Conservation (phyloP, 1,284 basidiomycete species). For the Phylloboletellus chloephorus region DNA sequence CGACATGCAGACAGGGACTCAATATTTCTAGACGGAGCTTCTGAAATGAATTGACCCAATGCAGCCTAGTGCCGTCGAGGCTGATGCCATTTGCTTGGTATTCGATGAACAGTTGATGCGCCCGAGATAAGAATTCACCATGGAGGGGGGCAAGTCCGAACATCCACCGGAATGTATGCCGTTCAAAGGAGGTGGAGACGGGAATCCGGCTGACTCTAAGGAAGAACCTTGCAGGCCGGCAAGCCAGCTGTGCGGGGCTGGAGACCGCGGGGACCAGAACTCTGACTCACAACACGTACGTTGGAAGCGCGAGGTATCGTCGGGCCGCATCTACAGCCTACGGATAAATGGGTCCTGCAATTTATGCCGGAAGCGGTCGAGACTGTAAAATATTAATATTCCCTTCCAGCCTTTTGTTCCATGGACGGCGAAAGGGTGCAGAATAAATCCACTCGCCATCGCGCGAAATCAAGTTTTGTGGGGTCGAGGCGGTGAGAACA, state of each 20-base stretch:
- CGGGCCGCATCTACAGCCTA: no score
- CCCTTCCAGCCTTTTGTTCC: no score
- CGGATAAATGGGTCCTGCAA: no score
- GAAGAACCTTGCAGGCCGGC: no score
- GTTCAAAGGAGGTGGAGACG: neutral
- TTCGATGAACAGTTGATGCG: neutral
- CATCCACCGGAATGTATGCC: neutral
- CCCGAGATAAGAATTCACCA: neutral
- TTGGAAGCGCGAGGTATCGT: neutral
- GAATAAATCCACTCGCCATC: no score
- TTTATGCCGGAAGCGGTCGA: no score
- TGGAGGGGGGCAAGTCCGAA: neutral
- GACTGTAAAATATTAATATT: no score
- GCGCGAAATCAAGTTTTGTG: no score
- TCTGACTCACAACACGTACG: neutral
- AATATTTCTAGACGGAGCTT: conserved; percentile 3
- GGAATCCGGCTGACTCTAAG: neutral
- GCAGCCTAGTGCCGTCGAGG: neutral
- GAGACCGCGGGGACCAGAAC: neutral
- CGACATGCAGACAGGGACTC: conserved; percentile 2
- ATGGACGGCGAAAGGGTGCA: no score
- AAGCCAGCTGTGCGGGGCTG: conserved; percentile 1
- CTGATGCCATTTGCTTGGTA: neutral
- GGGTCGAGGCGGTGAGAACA: no score
- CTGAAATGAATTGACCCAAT: conserved; percentile 13